Base-by-base conservation (phyloP, 192 early-diverging fungal genomes). In the Entrophospora sp. region DNA sequence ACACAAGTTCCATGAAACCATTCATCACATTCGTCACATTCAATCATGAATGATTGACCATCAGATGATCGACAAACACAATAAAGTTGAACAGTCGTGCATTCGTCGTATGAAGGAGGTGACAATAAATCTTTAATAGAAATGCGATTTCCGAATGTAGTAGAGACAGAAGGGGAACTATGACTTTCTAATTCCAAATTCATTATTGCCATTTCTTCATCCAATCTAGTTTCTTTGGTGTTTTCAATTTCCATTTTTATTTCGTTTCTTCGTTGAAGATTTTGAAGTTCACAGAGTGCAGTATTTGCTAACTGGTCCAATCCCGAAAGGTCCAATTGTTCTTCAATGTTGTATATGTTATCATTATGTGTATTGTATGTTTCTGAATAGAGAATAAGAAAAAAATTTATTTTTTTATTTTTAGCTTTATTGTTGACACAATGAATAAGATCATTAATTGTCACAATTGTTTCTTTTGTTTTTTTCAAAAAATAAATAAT, bases 1-100 rank as follows among this genome's bases (percentile, higher is more conserved):
- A 91, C 82, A 58, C 89, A 91, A 16, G 75, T 76, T 28, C 87
- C 86, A 75, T 91, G 89, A 65, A 77, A 91, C 89, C 89, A 91
- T 51, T 81, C 81, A 60, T 85, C 80, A 55, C 89, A 91, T 13
- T 64, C 69, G 62, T 91, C 89, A 71, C 89, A 91, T 1, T 78
- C 81, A 71, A 91, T 89, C 89, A 91, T 91, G 44, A 83, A 82
- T 16, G 77, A 69, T 28, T 69, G 73, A 3, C 67, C 72, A 62
- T 83, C 84, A 1, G 73, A 71, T 20, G 71, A 69, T 12, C 75
- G 79, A 55, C 89, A 91, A 12, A 87, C 65, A 57, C 89, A 91
- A 60, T 84, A 87, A 13, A 81, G 52, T 30, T 74, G 66, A 1
- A 34, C 51, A 6, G 51, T 53, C 4, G 51, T 53, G 31, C 51